Base-by-base conservation (phyloP, 208 protist species). In the Trypanosoma caninum region DNA sequence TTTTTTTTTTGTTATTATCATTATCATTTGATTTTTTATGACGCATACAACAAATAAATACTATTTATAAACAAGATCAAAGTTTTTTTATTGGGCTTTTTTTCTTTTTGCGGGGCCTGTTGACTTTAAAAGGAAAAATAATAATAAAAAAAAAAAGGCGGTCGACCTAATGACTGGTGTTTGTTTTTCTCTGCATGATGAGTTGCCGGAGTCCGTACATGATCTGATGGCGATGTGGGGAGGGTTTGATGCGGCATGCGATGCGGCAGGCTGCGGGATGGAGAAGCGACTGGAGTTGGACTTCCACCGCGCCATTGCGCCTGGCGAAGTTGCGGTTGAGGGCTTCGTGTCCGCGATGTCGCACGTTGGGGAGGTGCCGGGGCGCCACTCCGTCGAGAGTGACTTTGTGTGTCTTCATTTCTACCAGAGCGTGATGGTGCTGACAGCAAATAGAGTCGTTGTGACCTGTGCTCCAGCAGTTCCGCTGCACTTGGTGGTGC, bases 271-370 rank as follows among this genome's bases (percentile, higher is more conserved):
- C 67, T 76, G 78, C 50, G 78, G 80, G 0, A 67, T 89, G 22
- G 84, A 95, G 66, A 95, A 95, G 71, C 84, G 88, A 20, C 77
- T 92, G 20, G 82, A 95, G 75, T 48, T 95, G 13, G 82, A 95
- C 76, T 88, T 94, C 65, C 40, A 22, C 23, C 71, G 69, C 18
- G 50, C 42, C 14, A 22, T 62, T 27, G 54, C 62, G 27, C 25
- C 60, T 20, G 41, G 34, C 10, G 44, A 33, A 3, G 56, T 89
- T 22, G 63, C 67, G 10, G 69, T 73, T 51, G 56, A 54, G 18
- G 72, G 83, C 51, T 50, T 90, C 23, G 70, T 66, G 57, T 16
- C 38, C 25, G 60, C 80, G 30, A 67, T 90, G 56, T 64, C 58
- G 10, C 51, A 50, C 34, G 72, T 59, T 4, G 76, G 77, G 42